phyloP scores from a whole-genome alignment of 768 basidiomycete species.

The Tremella yokohamensis region DNA sequence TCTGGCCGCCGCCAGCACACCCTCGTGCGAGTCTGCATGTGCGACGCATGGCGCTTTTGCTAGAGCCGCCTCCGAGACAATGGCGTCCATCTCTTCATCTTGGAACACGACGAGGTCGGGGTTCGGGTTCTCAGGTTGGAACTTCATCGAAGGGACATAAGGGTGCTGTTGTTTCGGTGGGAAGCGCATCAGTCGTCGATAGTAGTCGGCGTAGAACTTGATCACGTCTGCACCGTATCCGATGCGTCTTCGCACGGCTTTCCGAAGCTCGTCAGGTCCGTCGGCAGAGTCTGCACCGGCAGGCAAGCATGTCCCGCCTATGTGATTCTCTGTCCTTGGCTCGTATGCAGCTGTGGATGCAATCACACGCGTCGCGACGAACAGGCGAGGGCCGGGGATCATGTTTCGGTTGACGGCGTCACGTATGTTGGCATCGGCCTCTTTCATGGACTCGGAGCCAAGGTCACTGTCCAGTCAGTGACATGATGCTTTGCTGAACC shows the following conservation, averaged over 20 bases:
- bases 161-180: slow-evolving; percentile 11
- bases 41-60: slow-evolving; percentile 21
- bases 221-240: slow-evolving; percentile 32
- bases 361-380: slow-evolving; percentile 23
- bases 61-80: slow-evolving; percentile 20
- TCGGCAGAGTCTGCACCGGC: slow-evolving; percentile 19
- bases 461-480: slow-evolving; percentile 14
- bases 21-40: slow-evolving; percentile 18
- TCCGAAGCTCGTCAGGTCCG: slow-evolving; percentile 19
- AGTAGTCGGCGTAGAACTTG: slow-evolving; percentile 32
- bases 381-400: slow-evolving; percentile 27
- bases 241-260: slow-evolving; percentile 21
- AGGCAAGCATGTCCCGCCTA: slow-evolving; percentile 19
- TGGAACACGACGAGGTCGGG: slow-evolving; percentile 13
- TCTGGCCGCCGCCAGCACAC: slow-evolving; percentile 20
- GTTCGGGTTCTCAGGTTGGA: slow-evolving; percentile 10
- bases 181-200: slow-evolving; percentile 18
- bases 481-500: too few relatives aligned
- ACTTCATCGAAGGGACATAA: slow-evolving; percentile 7
- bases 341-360: slow-evolving; percentile 21
- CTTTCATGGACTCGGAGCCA: slow-evolving; percentile 20
- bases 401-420: slow-evolving; percentile 28
- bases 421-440: slow-evolving; percentile 22
- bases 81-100: slow-evolving; percentile 29
- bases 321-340: slow-evolving; percentile 16